Evolutionary conservation across 306 rosid genomes (phyloP).

Genomic region (Mimosa bimucronata): DNA sequence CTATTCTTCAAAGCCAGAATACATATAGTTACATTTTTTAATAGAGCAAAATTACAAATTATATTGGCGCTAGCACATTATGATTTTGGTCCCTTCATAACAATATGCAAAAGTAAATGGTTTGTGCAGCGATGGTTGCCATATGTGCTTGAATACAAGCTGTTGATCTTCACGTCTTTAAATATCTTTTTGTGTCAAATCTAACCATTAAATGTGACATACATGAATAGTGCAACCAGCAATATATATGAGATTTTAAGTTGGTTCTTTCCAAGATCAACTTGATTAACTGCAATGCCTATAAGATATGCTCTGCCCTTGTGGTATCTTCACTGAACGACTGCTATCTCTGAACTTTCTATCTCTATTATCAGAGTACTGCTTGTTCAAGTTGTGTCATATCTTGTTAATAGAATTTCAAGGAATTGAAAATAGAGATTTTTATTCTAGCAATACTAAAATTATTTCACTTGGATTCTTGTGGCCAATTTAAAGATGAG

Average conservation of each 20-base stretch:
- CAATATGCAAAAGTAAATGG: background rate
- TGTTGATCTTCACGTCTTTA: background rate
- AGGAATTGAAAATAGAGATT: slow-evolving; percentile 9
- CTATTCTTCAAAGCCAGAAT: slow-evolving; percentile 1
- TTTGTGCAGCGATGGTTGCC: background rate
- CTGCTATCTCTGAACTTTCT: background rate
- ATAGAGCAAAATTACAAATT: background rate
- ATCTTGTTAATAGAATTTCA: background rate
- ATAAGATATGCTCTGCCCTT: background rate
- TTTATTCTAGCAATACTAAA: slow-evolving; percentile 7
- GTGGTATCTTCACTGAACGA: slow-evolving; percentile 8
- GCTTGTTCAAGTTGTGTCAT: background rate
- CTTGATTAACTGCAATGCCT: slow-evolving; percentile 1
- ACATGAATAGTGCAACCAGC: slow-evolving; percentile 12
- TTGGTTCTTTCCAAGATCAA: slow-evolving; percentile 13
- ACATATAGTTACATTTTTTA: background rate
- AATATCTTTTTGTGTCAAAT: slow-evolving; percentile 7
- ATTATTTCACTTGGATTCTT: background rate
- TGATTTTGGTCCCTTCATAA: slow-evolving; percentile 17
- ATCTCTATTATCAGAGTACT: background rate
- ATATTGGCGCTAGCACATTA: background rate
- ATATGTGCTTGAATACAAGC: background rate
- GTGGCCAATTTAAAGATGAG: background rate
- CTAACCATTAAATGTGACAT: background rate
- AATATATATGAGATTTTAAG: background rate